Percentiles rank a stretch among this genome's conserved stretches.
phyloP scores from a whole-genome alignment of 805 yeast genomes.

The Clavispora phyllophila region DNA sequence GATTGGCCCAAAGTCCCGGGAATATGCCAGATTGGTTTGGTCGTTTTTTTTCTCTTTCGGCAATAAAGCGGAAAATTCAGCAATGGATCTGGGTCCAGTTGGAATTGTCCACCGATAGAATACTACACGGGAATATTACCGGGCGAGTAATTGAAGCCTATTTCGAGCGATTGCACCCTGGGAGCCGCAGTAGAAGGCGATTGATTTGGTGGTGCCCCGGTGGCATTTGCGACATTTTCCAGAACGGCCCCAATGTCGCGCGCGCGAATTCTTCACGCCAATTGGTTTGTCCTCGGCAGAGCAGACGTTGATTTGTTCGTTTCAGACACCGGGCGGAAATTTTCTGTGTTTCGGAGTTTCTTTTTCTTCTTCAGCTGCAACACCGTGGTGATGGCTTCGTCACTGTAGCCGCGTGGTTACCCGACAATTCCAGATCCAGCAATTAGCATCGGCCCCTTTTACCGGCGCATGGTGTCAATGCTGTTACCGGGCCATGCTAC shows the following conservation, averaged over 20 bases:
- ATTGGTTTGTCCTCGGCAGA: neutral
- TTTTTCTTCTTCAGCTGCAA: neutral
- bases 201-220: neutral
- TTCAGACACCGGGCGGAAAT: neutral
- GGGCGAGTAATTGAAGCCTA: no score
- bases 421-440: no score
- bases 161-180: no score
- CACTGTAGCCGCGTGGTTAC: no score
- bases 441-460: no score
- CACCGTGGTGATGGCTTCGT: neutral
- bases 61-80: no score
- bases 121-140: no score
- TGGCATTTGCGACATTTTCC: neutral
- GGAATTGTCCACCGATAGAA: no score
- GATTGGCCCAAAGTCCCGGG: slow-evolving; percentile 2
- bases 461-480: neutral
- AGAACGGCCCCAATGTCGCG: neutral
- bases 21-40: neutral
- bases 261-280: slow-evolving; percentile 1
- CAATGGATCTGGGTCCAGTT: no score
- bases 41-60: no score
- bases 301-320: neutral
- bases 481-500: neutral
- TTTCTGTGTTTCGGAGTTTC: neutral
- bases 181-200: neutral